Evolutionary conservation across 2,329 filamentous ascomycete genomes (phyloP).

Genomic region (Neonectria coccinea): DNA sequence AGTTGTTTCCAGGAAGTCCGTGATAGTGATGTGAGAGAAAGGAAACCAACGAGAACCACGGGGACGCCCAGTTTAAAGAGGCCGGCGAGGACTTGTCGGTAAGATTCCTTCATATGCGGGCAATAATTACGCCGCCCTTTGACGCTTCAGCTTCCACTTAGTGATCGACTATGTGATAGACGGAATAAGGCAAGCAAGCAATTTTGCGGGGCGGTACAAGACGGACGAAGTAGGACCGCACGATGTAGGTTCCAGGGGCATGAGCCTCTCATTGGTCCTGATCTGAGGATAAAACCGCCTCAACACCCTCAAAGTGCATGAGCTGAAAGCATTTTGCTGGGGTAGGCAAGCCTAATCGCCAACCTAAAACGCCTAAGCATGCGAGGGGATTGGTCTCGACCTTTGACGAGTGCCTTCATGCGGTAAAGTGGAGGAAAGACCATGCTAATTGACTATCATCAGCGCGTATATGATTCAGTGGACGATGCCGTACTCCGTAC

Average conservation of each 20-base stretch:
- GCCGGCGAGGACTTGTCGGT: not conserved
- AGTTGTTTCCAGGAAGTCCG: not conserved
- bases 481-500: constrained; percentile 7
- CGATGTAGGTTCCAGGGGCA: constrained; percentile 30
- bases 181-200: constrained; percentile 9
- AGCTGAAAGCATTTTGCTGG: constrained; percentile 37
- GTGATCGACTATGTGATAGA: constrained; percentile 8
- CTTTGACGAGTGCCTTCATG: constrained; percentile 3
- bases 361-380: constrained; percentile 36
- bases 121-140: constrained; percentile 13
- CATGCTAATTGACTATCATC: not conserved
- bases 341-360: constrained; percentile 29
- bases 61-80: constrained; percentile 9
- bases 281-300: constrained; percentile 12
- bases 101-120: constrained; percentile 8
- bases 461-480: not conserved
- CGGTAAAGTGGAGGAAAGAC: constrained; percentile 3
- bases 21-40: not conserved
- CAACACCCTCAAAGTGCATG: constrained; percentile 26
- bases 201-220: constrained; percentile 15
- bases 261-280: constrained; percentile 29
- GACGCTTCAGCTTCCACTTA: constrained; percentile 3
- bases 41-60: not conserved
- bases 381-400: constrained; percentile 13
- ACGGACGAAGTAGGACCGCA: constrained; percentile 22